Evolutionary conservation across 257 asterid genomes (phyloP), one percentile per base, ranked within the genome.

Genomic region (Solanum paucissectum): DNA sequence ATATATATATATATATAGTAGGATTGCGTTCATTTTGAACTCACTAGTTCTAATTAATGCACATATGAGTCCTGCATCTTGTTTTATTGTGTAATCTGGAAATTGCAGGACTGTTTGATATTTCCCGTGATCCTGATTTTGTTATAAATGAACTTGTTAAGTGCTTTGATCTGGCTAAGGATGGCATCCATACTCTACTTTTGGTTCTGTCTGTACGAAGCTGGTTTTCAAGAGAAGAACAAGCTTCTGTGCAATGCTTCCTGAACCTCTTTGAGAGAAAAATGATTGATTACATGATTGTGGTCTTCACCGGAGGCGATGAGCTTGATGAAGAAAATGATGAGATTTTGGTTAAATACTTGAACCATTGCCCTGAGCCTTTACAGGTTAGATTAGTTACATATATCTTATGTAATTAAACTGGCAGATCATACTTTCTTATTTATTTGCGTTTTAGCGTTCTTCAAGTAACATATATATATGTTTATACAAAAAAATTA

Each of bases 151-250:
- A 96, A 91, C 92, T 96, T 84, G 95, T 89, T 21, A 92, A 88
- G n/a, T 96, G 98, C 93, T 90, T 96, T 58, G 72, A 71, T 62
- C 88, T 96, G 95, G 98, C 95, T 20, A 95, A 94, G 89, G 98
- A 96, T 88, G 98, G 98, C 40, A 94, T 96, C 89, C 95, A 94
- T 91, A 96, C 98, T 33, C 89, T 95, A 81, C 96, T 94, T 83
- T 89, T 52, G 4, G 32, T 62, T 62, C 5, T 62, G 32, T 9
- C 71, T 8, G 71, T n/a, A n/a, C 32, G 6, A 23, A 60, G 2
- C 4, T 29, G 6, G 27, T 60, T 60, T 23, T 60, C 69, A 60
- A 60, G 6, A 9, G 25, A 60, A 62, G 32, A 62, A 46, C 2
- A 46, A 4, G 49, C 49, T 11, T 44, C 16, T 4, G 16, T 44